These are phyloP conservation scores for Paecilomyces fulvus DNA, from an alignment of 2,329 filamentous ascomycete species.

Conservation along the genomic window DNA sequence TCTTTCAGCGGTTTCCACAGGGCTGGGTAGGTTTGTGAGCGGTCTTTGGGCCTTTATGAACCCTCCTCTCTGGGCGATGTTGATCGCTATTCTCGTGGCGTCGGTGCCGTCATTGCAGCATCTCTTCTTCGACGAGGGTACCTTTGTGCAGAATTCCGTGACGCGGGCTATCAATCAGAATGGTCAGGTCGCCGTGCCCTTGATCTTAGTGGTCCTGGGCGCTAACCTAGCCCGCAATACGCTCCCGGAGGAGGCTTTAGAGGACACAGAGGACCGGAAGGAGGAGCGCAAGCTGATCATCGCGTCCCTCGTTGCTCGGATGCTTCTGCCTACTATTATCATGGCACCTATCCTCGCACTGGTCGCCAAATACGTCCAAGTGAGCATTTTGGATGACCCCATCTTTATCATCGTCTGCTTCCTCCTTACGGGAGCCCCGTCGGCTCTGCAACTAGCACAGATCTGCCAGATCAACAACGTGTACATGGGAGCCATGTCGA, in stretches of 20 bases:
- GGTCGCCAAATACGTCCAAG: conserved; percentile 78
- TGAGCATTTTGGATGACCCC: conserved; percentile 92
- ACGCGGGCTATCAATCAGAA: conserved; percentile 79
- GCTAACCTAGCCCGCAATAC: conserved; percentile 93
- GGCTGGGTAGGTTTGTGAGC: conserved; percentile 45
- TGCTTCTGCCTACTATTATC: conserved; percentile 82
- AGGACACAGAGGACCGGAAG: conserved; percentile 60
- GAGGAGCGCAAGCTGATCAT: conserved; percentile 70
- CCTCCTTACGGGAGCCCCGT: conserved; percentile 86
- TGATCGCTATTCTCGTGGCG: conserved; percentile 80
- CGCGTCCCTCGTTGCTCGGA: conserved; percentile 77
- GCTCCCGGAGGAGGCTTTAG: conserved; percentile 56
- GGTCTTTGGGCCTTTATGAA: conserved; percentile 96
- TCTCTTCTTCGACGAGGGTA: conserved; percentile 80
- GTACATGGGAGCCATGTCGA: conserved; percentile 90
- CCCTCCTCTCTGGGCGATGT: conserved; percentile 94
- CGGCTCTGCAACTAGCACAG: conserved; percentile 87
- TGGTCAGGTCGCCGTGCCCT: conserved; percentile 82
- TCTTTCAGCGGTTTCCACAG: conserved; percentile 36
- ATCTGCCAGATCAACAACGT: conserved; percentile 98
- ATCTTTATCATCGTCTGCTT: conserved; percentile 99
- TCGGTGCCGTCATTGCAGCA: conserved; percentile 74
- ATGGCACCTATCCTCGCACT: conserved; percentile 88
- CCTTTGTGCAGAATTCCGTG: conserved; percentile 87
- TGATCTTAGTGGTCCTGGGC: conserved; percentile 91